A percentile compares a stretch with the other conserved stretches of the same genome.
These are phyloP conservation scores for Fusarium sp. DNA, from an alignment of 2,329 filamentous ascomycete species.

Conservation along the genomic window DNA sequence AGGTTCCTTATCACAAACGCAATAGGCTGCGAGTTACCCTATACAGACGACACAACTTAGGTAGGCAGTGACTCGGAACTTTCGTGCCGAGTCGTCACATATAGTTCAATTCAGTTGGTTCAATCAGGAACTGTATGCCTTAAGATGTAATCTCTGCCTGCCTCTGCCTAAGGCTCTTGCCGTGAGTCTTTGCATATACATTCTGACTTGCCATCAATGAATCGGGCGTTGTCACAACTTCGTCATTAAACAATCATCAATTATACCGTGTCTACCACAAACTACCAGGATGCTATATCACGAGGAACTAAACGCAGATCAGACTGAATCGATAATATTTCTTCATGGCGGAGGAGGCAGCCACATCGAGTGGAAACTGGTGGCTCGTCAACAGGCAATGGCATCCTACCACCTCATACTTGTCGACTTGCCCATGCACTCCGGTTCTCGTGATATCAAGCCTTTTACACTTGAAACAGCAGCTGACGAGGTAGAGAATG, in stretches of 20 bases:
- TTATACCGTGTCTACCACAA: too few relatives aligned
- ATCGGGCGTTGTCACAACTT: too few relatives aligned
- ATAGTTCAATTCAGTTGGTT: neutral
- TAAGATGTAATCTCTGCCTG: too few relatives aligned
- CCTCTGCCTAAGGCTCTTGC: neutral
- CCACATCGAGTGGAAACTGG: slow-evolving; percentile 19
- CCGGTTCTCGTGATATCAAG: slow-evolving; percentile 8
- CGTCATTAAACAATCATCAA: too few relatives aligned
- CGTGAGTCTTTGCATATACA: too few relatives aligned
- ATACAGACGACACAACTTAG: neutral
- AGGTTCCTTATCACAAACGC: neutral
- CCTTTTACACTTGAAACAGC: neutral
- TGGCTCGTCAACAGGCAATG: slow-evolving; percentile 1
- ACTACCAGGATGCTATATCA: neutral
- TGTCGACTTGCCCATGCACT: slow-evolving; percentile 26
- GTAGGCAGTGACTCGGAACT: neutral
- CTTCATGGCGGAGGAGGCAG: slow-evolving; percentile 13
- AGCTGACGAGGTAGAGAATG: slow-evolving; percentile 41
- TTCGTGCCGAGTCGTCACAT: neutral
- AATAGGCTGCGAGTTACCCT: neutral
- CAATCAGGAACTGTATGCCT: neutral
- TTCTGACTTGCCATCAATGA: too few relatives aligned
- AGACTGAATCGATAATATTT: slow-evolving; percentile 12
- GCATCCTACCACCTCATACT: slow-evolving; percentile 17
- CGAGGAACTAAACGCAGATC: neutral